Evolutionary conservation across 2,329 filamentous ascomycete species (phyloP).

Genomic region (Penicillium sp.): DNA sequence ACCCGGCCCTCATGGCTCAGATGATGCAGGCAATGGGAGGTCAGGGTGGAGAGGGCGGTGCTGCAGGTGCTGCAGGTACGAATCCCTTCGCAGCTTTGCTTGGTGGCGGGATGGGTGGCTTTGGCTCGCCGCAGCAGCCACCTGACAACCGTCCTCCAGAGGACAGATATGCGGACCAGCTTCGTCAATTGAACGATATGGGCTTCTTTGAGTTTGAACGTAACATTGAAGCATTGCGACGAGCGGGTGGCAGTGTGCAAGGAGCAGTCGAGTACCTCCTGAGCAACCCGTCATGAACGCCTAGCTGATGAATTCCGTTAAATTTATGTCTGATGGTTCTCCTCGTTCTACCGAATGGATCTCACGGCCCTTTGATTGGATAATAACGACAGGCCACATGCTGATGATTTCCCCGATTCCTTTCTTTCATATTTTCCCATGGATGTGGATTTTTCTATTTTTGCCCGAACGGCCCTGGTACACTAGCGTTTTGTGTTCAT

Average conservation of each 20-base stretch:
- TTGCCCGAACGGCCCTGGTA: neutral
- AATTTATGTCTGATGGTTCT: conserved; percentile 1
- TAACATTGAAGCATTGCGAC: conserved; percentile 84
- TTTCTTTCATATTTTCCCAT: conserved; percentile 7
- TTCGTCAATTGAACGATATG: conserved; percentile 97
- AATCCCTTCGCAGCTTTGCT: conserved; percentile 54
- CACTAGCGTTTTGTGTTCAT: conserved; percentile 7
- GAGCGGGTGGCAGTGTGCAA: conserved; percentile 91
- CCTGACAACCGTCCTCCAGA: conserved; percentile 87
- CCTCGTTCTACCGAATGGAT: conserved; percentile 5
- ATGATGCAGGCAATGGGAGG: conserved; percentile 58
- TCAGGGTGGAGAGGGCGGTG: conserved; percentile 38
- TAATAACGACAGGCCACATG: conserved; percentile 11
- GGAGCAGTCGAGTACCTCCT: conserved; percentile 62
- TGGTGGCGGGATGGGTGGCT: conserved; percentile 54
- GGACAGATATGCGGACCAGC: conserved; percentile 87
- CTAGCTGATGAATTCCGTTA: neutral
- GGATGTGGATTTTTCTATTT: conserved; percentile 5
- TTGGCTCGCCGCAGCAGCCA: conserved; percentile 60
- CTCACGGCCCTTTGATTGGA: conserved; percentile 12
- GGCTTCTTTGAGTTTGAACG: conserved; percentile 96
- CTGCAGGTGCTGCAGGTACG: conserved; percentile 40
- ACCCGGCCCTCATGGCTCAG: conserved; percentile 62
- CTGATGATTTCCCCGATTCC: conserved; percentile 14
- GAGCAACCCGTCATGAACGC: conserved; percentile 36